These are phyloP conservation scores for Picea sitchensis DNA, from an alignment of 75 land plant genomes.

Conservation along the genomic window DNA sequence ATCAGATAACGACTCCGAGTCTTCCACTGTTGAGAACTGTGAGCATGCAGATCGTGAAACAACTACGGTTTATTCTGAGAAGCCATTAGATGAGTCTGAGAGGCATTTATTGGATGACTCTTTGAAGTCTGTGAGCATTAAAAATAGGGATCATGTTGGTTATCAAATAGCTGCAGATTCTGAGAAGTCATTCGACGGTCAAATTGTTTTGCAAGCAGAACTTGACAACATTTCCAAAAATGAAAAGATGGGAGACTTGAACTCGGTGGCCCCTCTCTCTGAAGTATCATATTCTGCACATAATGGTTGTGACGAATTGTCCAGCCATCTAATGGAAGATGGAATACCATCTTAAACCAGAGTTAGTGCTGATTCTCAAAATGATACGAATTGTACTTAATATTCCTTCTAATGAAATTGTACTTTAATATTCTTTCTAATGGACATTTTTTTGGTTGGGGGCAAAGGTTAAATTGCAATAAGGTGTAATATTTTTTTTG, in stretches of 20 bases:
- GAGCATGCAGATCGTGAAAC: not conserved
- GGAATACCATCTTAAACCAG: not conserved
- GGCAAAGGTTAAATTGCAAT: too few relatives aligned
- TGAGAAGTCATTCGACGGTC: not conserved
- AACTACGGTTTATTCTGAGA: not conserved
- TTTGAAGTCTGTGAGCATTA: not conserved
- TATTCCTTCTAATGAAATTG: too few relatives aligned
- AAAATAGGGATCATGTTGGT: not conserved
- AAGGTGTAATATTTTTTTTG: too few relatives aligned
- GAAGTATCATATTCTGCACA: too few relatives aligned
- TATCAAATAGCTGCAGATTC: not conserved
- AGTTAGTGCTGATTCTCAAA: too few relatives aligned
- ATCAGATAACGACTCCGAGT: not conserved
- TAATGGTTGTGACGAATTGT: not conserved
- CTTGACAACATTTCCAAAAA: not conserved
- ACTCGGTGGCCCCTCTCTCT: not conserved
- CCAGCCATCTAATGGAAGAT: not conserved
- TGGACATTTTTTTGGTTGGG: too few relatives aligned
- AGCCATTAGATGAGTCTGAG: too few relatives aligned
- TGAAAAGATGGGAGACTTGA: not conserved
- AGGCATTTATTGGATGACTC: too few relatives aligned
- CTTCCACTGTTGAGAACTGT: not conserved
- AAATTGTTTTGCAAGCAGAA: not conserved
- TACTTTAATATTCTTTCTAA: too few relatives aligned
- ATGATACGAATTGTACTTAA: too few relatives aligned